Evolutionary conservation across 306 rosid species (phyloP), one percentile per base, ranked within the genome.

Genomic region (Dalbergia cultrata): DNA sequence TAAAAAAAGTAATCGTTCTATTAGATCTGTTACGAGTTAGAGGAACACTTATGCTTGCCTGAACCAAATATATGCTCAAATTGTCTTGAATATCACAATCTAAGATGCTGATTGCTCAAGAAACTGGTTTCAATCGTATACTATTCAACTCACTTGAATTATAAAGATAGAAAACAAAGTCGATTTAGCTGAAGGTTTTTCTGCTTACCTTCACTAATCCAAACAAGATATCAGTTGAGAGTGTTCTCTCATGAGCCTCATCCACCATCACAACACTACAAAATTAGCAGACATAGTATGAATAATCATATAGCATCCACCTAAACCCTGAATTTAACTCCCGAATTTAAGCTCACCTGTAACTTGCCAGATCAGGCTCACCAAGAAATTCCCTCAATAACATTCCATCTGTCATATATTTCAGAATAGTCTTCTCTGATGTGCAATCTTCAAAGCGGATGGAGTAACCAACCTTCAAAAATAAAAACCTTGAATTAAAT

Each of bases 351-450:
- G 34, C 89, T 76, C 88, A 92, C 98, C 97, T 95, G 78, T 95
- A 95, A 86, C 98, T 81, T 45, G 89, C 90, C 18, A 95, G 92
- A 88, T 95, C 99, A 43, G 98, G 98, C 76, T 95, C 97, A 13
- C 99, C 94, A 82, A 95, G 95, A 85, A 95, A 95, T 81, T 93
- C 99, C 72, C 96, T 84, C 89, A 95, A 81, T 61, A 95, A 81
- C 99, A 95, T 95, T 82, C 99, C 98, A 95, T 95, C 99, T 0
- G 99, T 95, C 99, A 95, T 93, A 82, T 93, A 93, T 83, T 95
- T 95, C 63, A 95, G 62, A 82, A 95, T 87, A 76, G 99, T 95
- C 88, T 95, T 91, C 52, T 95, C 98, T 8, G 99, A 93, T 47
- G 99, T 95, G 75, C 98, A 95, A 81, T 95, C 99, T 86, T 95